Conservation (phyloP, 345 rosid genomes). For the Anacardium occidentale region DNA sequence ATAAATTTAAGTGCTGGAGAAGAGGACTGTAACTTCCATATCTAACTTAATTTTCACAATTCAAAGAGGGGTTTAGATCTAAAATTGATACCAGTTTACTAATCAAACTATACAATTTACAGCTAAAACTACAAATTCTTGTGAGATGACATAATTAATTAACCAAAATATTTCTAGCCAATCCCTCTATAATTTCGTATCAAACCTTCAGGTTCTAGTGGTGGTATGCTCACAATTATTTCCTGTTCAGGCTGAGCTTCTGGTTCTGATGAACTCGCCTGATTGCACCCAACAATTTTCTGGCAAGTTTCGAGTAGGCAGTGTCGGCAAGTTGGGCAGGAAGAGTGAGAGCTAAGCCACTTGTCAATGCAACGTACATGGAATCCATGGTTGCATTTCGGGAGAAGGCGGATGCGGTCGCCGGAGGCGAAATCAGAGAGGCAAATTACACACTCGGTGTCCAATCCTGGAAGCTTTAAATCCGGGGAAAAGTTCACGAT, state of each 20-base stretch:
- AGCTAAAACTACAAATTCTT: slow-evolving; percentile 16
- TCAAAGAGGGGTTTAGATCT: too few species aligned
- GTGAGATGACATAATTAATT: background rate
- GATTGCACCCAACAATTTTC: slow-evolving; percentile 59
- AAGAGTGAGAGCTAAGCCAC: slow-evolving; percentile 87
- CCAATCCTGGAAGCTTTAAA: slow-evolving; percentile 49
- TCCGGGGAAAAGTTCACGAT: slow-evolving; percentile 55
- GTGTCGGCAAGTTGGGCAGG: slow-evolving; percentile 92
- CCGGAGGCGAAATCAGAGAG: slow-evolving; percentile 58
- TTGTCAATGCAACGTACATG: slow-evolving; percentile 80
- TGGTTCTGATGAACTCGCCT: slow-evolving; percentile 37
- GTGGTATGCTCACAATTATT: slow-evolving; percentile 38
- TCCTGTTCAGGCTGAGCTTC: slow-evolving; percentile 28
- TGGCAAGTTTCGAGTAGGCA: slow-evolving; percentile 74
- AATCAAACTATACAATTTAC: slow-evolving; percentile 33
- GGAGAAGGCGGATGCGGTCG: slow-evolving; percentile 67
- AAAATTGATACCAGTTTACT: slow-evolving; percentile 18
- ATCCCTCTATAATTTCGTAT: slow-evolving; percentile 41
- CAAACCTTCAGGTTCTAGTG: slow-evolving; percentile 59
- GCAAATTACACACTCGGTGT: slow-evolving; percentile 76
- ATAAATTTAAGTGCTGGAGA: too few species aligned
- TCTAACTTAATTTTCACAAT: background rate
- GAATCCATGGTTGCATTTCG: slow-evolving; percentile 84
- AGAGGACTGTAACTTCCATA: background rate
- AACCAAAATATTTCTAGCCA: slow-evolving; percentile 11